These are phyloP conservation scores for Ephemerocybe angulata DNA, from an alignment of 768 basidiomycete genomes.

Conservation along the genomic window DNA sequence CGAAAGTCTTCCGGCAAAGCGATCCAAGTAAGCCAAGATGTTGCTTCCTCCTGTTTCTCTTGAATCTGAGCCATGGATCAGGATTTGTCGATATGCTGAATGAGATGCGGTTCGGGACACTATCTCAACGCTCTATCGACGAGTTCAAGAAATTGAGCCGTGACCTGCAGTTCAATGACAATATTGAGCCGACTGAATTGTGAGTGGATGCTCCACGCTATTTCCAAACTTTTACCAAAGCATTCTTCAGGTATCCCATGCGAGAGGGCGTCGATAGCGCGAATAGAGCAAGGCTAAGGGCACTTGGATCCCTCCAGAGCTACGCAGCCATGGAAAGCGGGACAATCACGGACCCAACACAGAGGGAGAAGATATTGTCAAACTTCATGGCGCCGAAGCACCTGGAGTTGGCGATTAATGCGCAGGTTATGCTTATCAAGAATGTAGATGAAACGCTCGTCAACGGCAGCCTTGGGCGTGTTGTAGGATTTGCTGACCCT, in stretches of 20 bases:
- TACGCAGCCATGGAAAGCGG: conserved; percentile 69
- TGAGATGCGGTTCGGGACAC: conserved; percentile 90
- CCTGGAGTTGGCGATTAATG: conserved; percentile 70
- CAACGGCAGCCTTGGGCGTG: conserved; percentile 90
- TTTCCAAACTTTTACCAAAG: conserved; percentile 2
- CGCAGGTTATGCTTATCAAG: conserved; percentile 96
- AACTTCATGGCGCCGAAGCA: conserved; percentile 86
- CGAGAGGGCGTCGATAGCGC: conserved; percentile 89
- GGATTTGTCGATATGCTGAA: conserved; percentile 96
- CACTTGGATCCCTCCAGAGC: conserved; percentile 44
- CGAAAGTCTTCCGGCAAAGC: conserved; percentile 91
- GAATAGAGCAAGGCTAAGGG: conserved; percentile 59
- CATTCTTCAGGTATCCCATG: conserved; percentile 68
- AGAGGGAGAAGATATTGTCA: conserved; percentile 72
- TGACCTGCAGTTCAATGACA: conserved; percentile 72
- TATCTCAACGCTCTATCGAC: conserved; percentile 60
- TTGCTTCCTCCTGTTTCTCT: not conserved
- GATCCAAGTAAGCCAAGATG: conserved; percentile 64
- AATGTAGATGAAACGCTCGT: conserved; percentile 88
- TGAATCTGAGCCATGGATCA: conserved; percentile 25
- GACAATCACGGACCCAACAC: conserved; percentile 42
- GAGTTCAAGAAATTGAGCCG: conserved; percentile 72
- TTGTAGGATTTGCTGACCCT: conserved; percentile 69
- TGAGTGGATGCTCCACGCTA: conserved; percentile 36
- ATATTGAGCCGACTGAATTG: conserved; percentile 88